Evolutionary conservation across 2,329 filamentous ascomycete species (phyloP), one percentile per base, ranked within the genome.

Genomic region (Cytospora mali): DNA sequence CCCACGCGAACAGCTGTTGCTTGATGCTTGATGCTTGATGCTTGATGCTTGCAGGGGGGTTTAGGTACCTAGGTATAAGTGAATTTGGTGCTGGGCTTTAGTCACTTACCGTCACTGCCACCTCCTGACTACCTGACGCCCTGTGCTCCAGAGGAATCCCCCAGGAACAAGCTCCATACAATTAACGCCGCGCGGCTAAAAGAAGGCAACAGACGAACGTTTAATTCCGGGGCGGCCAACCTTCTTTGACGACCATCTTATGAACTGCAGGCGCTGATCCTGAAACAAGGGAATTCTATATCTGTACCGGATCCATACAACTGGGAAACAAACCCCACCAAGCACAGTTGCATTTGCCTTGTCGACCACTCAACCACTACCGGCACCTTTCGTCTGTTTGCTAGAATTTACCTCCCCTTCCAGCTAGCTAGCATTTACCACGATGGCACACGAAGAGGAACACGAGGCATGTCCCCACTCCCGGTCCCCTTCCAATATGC

Each of bases 401-500:
- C 48, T 21, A 35, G 14, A 4, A 35, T 46, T 27, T 29, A 23
- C 18, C 25, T 16, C 25, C 16, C 1, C 59, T n/a, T 25, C 16
- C 4, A 46, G 42, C 42, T 13, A 25, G 42, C 46, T 28, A 35
- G 14, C 6, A 25, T 10, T 35, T n/a, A 10, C 25, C 29, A 61
- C 35, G 10, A 65, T 65, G 63, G 56, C 56, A 35, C 66, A 68
- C 29, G 69, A 73, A 56, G 66, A 71, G 50, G 71, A 73, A 60
- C 70, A 72, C 65, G 71, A 73, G 66, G 71, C 71, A 66, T 21
- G 35, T 23, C 42, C 42, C n/a, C n/a, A n/a, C n/a, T n/a, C n/a
- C n/a, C n/a, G n/a, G n/a, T 46, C n/a, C n/a, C 9, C 21, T 4
- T 2, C 9, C 42, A 6, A 23, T n/a, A n/a, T 23, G 9, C 9